Base-by-base conservation (phyloP, 2,329 filamentous ascomycete genomes). In the Aspergillus intermedius region DNA sequence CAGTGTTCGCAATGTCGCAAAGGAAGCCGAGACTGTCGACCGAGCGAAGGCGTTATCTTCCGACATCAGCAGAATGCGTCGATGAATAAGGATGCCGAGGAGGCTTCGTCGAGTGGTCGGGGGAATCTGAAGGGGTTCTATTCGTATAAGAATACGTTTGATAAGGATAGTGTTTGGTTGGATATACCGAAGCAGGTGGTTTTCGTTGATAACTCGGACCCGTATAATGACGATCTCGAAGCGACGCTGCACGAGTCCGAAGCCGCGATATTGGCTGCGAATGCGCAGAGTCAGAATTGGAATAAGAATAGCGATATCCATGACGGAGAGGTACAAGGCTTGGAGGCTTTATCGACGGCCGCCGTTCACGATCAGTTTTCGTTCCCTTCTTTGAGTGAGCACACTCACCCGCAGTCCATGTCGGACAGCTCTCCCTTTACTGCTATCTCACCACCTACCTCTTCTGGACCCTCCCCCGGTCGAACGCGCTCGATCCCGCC, bases 41-140 rank as follows among this genome's bases (percentile, higher is more conserved):
- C 78, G 21, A 81, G 78, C 59, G 79, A 80, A 53, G 81, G 80
- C 45, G 77, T 85, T 56, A 79, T 83, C 41, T 86, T 84, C 59
- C 78, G 82, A 48, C 82, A 86, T 64, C 81, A 85, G 60, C 82
- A 85, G 66, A 85, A 85, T 75, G 81, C 81, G 25, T 83, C 80
- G 17, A 82, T 84, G 80, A 84, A 84, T 50, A 75, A 77, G 44
- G 60, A 64, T 34, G 67, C 68, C 12, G 70, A 72, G 8, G 17
- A 19, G 41, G 70, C 74, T 12, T 56, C 60, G 9, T 60, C 62
- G 4, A 61, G 63, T 49, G 65, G 60, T 12, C 64, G 67, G 40
- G 74, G 72, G 32, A 73, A 70, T 44, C 66, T 84, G 52, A 79
- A 79, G 52, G 76, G 78, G 15, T 84, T 84, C 63, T 84, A 83